These are phyloP conservation scores for Dillenia turbinata DNA, from an alignment of 164 flowering plant genomes.

Conservation along the genomic window DNA sequence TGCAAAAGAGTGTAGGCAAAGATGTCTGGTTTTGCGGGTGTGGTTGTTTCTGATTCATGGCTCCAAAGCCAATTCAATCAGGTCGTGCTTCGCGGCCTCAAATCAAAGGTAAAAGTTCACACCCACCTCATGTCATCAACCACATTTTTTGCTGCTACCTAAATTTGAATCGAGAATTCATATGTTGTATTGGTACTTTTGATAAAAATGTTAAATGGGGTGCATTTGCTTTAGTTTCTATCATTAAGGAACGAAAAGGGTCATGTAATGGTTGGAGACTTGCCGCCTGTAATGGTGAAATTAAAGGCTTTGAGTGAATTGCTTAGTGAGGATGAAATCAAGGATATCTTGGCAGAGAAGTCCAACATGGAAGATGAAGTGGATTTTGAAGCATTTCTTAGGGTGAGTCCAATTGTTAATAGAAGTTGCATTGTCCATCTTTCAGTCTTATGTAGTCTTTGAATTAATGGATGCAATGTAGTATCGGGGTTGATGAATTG, in stretches of 20 bases:
- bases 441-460: background rate
- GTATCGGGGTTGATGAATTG: too few species aligned
- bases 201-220: background rate
- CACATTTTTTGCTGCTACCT: background rate
- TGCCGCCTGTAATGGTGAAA: constrained; percentile 44
- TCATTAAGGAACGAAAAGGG: constrained; percentile 36
- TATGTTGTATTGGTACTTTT: background rate
- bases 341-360: constrained; percentile 29
- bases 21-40: constrained; percentile 69
- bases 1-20: constrained; percentile 10
- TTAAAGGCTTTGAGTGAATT: constrained; percentile 37
- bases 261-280: constrained; percentile 32
- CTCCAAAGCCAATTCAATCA: constrained; percentile 82
- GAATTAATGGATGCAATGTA: too few species aligned
- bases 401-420: constrained; percentile 30
- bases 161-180: background rate
- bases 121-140: background rate
- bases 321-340: constrained; percentile 40
- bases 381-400: constrained; percentile 59
- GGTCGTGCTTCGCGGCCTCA: constrained; percentile 64
- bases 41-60: constrained; percentile 72
- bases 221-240: constrained; percentile 32
- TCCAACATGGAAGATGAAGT: constrained; percentile 33
- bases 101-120: constrained; percentile 43
- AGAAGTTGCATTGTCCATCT: background rate